phyloP scores from a whole-genome alignment of 192 early-diverging fungal species.

The Backusella australiensis region DNA sequence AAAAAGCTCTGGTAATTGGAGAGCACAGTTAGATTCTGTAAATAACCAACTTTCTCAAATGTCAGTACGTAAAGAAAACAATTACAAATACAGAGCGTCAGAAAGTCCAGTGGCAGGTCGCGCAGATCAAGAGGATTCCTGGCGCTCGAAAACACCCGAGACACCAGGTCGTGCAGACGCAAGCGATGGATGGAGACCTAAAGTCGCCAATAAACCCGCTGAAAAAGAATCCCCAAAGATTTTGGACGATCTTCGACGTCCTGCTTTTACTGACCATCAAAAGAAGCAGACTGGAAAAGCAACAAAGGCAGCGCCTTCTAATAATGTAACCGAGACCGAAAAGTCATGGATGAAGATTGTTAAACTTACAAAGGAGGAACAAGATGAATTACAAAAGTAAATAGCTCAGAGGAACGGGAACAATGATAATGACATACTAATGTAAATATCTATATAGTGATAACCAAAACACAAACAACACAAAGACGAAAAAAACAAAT shows the following conservation, averaged over 20 bases:
- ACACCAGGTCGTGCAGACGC: background rate
- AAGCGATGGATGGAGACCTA: background rate
- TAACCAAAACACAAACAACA: background rate
- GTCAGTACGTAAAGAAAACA: background rate
- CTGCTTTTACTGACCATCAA: background rate
- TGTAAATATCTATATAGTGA: background rate
- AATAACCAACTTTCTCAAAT: background rate
- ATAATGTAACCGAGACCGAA: slow-evolving; percentile 22
- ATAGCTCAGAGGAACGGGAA: background rate
- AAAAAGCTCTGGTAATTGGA: background rate
- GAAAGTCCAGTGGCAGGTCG: background rate
- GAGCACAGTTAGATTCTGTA: background rate
- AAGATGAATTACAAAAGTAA: slow-evolving; percentile 44
- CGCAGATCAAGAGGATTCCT: background rate
- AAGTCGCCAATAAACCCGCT: background rate
- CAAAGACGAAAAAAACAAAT: background rate
- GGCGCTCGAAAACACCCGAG: background rate
- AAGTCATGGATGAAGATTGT: slow-evolving; percentile 65
- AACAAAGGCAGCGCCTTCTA: background rate
- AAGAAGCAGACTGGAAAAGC: background rate
- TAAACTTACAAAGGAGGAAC: slow-evolving; percentile 59
- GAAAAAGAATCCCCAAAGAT: background rate
- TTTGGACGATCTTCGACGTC: background rate
- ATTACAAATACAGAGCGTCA: background rate
- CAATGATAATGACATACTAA: background rate